Evolutionary conservation across 768 basidiomycete species (phyloP).

Genomic region (Tylopilus felleus): DNA sequence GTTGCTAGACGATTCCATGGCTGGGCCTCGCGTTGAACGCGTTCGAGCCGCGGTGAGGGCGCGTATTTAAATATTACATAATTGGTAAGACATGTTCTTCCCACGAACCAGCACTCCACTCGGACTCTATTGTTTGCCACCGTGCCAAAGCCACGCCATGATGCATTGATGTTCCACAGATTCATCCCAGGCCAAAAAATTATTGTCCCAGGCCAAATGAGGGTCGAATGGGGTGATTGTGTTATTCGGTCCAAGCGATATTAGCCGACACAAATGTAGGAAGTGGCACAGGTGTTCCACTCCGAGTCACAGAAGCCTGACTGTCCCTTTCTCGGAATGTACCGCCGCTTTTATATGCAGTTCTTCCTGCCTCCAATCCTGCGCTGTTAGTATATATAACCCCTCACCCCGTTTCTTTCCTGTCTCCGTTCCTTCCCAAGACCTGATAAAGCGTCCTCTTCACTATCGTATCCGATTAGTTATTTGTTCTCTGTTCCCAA

Average conservation of each 20-base stretch:
- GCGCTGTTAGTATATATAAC: conserved; percentile 26
- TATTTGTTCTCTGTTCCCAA: conserved; percentile 18
- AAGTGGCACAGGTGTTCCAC: conserved; percentile 14
- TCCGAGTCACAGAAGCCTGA: conserved; percentile 8
- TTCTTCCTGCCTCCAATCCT: conserved; percentile 18
- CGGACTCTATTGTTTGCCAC: conserved; percentile 13
- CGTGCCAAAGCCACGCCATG: not conserved
- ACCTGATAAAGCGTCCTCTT: not conserved
- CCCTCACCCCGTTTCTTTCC: conserved; percentile 11
- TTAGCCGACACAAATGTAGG: conserved; percentile 7
- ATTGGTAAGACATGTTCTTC: conserved; percentile 8
- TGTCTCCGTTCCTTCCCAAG: conserved; percentile 9
- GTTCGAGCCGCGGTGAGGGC: conserved; percentile 18
- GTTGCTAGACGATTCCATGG: conserved; percentile 56
- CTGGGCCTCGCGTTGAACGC: conserved; percentile 11
- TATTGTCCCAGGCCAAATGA: conserved; percentile 5
- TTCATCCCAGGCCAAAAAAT: conserved; percentile 1
- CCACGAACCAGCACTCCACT: conserved; percentile 9
- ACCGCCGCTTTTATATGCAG: conserved; percentile 27
- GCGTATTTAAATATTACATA: conserved; percentile 19
- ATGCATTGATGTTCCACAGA: conserved; percentile 3
- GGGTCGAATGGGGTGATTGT: not conserved
- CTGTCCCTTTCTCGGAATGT: conserved; percentile 30
- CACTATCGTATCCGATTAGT: conserved; percentile 5
- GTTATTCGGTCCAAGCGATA: conserved; percentile 3